Percentiles rank a stretch among this genome's conserved stretches.
These are phyloP conservation scores for Raphanus hybrid DNA, from an alignment of 441 rosid species.

Conservation along the genomic window DNA sequence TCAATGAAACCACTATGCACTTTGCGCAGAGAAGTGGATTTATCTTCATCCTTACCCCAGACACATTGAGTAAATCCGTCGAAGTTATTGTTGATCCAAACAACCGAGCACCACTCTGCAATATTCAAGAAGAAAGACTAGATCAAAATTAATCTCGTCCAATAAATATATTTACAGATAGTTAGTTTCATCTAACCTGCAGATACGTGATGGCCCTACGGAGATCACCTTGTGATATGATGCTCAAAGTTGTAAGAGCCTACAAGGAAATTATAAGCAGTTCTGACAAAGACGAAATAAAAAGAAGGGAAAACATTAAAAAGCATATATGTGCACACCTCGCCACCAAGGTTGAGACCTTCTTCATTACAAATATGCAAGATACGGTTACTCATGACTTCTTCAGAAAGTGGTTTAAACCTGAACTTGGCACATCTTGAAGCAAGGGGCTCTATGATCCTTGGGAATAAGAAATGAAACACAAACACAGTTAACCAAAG, in stretches of 20 bases:
- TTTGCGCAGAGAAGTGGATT: not conserved
- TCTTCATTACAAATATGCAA: constrained; percentile 87
- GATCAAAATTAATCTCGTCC: not conserved
- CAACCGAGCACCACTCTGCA: constrained; percentile 95
- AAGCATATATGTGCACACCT: constrained; percentile 46
- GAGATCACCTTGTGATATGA: constrained; percentile 95
- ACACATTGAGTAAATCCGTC: constrained; percentile 74
- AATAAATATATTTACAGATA: too few species aligned
- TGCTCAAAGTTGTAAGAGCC: constrained; percentile 88
- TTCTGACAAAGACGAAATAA: constrained; percentile 9
- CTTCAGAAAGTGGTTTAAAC: constrained; percentile 95
- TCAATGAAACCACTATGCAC: not conserved
- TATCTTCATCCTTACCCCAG: constrained; percentile 71
- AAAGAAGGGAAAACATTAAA: constrained; percentile 20
- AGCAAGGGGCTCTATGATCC: constrained; percentile 99
- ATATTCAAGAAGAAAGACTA: constrained; percentile 33
- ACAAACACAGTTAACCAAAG: too few species aligned
- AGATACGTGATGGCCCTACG: constrained; percentile 95
- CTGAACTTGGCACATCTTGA: constrained; percentile 99
- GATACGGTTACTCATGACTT: constrained; percentile 83
- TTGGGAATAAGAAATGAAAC: constrained; percentile 34
- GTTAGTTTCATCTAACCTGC: constrained; percentile 56
- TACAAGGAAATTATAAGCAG: constrained; percentile 35
- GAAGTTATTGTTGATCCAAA: constrained; percentile 91
- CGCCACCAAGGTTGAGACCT: constrained; percentile 71